Base-by-base conservation (phyloP, 1,284 basidiomycete genomes). In the Phellopilus nigrolimitatus region DNA sequence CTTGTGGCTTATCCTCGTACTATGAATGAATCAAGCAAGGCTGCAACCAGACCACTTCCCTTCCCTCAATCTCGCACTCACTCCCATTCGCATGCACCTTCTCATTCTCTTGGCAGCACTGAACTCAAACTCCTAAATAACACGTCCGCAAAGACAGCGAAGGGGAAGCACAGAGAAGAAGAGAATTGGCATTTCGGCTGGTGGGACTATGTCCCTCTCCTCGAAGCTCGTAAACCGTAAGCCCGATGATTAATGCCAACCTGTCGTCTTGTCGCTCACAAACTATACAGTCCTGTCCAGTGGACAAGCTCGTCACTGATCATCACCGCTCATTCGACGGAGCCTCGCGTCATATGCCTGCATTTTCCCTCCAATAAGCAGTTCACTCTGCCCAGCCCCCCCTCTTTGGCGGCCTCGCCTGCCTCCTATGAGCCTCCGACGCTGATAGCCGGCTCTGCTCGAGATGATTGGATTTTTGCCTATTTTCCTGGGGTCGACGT, bases 281-380 rank as follows among this genome's bases (percentile, higher is more conserved):
- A 43, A 28, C 17, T 54, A 10, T 19, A 2, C 58, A 88, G 87
- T 58, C 84, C 85, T 2, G 59, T 87, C 7, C 76, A 74, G 58
- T 89, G 87, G 86, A 80, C 84, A 0, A 69, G 69, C 31, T 79
- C 80, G 1, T 85, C 82, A 15, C 71, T 79, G 12, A 78, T 89
- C 61, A 82, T 87, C 61, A 78, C 78, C 7, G 73, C 83, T 0
- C 81, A 87, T 62, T 73, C 79, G 28, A 71, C 72, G 0, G 74
- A 79, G 56, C 78, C 87, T 27, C 55, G 73, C 17, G 66, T 89
- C 10, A 65, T 75, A n/a, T 85, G 74, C 13, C 75, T 79, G 24
- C 76, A 83, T 56, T 87, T 86, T 59, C 80, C 84, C 6, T 83
- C 83, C 1, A 78, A 79, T 9, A 79, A 74, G 45, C 77, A 81